These are phyloP conservation scores for Pyrrhoderma lamaoense DNA, from an alignment of 1,284 basidiomycete genomes.

Conservation along the genomic window DNA sequence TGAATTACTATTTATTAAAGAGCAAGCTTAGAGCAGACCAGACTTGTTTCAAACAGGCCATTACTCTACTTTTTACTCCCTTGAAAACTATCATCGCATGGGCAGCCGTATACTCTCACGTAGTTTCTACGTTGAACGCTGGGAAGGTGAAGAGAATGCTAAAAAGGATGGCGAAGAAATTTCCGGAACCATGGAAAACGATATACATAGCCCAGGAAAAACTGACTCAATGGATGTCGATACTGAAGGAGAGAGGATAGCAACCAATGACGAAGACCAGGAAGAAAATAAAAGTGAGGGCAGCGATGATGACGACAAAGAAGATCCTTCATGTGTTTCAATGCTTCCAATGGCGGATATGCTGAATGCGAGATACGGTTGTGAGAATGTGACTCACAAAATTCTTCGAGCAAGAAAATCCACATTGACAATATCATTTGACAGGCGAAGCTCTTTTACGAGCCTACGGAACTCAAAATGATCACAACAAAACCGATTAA, in stretches of 20 bases:
- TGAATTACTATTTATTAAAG: not conserved
- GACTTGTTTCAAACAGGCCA: conserved; percentile 59
- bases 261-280: conserved; percentile 18
- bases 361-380: conserved; percentile 82
- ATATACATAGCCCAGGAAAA: conserved; percentile 19
- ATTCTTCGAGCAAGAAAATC: not conserved
- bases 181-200: conserved; percentile 18
- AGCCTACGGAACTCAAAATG: conserved; percentile 71
- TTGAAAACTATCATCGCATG: conserved; percentile 82
- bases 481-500: conserved; percentile 69
- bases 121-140: conserved; percentile 73
- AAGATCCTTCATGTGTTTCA: conserved; percentile 66
- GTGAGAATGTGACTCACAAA: conserved; percentile 63
- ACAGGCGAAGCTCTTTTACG: conserved; percentile 83
- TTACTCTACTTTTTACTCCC: conserved; percentile 50
- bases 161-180: conserved; percentile 26
- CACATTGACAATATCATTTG: not conserved
- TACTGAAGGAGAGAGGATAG: conserved; percentile 25
- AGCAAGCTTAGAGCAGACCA: conserved; percentile 46
- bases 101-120: conserved; percentile 92
- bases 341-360: conserved; percentile 99
- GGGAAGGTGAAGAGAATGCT: conserved; percentile 35
- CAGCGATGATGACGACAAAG: conserved; percentile 47
- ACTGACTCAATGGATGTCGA: conserved; percentile 39
- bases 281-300: conserved; percentile 32